Conservation (phyloP, 495 filamentous ascomycete genomes). For the Neurospora sp. region DNA sequence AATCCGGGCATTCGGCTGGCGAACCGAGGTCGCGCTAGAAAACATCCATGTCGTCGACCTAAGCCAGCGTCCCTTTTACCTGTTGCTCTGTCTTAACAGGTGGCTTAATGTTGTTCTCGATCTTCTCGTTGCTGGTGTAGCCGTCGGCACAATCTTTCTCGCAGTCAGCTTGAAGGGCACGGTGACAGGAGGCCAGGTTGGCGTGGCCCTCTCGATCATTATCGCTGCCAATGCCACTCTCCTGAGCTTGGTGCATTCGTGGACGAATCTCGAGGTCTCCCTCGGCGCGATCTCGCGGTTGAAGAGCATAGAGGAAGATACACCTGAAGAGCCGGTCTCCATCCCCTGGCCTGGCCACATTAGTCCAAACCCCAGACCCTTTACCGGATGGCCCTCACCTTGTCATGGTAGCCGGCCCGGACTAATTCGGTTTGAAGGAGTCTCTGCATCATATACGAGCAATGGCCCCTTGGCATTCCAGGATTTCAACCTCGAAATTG, state of each 20-base stretch:
- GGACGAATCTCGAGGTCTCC: conserved; percentile 41
- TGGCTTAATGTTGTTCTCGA: conserved; percentile 38
- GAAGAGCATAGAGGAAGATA: conserved; percentile 26
- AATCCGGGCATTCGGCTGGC: conserved; percentile 40
- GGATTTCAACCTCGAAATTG: conserved; percentile 22
- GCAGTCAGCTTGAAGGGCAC: conserved; percentile 19
- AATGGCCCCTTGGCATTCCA: conserved; percentile 16
- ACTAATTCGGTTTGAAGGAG: conserved; percentile 14
- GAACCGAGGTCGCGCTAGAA: conserved; percentile 8
- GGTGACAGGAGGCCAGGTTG: conserved; percentile 22
- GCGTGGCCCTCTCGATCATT: conserved; percentile 20
- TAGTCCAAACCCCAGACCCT: not conserved
- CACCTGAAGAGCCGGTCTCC: conserved; percentile 5
- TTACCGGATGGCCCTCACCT: not conserved
- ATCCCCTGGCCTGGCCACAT: not conserved
- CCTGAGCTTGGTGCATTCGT: conserved; percentile 24
- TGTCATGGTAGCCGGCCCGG: not conserved
- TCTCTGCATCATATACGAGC: conserved; percentile 27
- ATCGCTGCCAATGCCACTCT: conserved; percentile 24
- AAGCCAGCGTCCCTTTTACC: conserved; percentile 32
- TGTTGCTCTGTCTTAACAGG: conserved; percentile 33
- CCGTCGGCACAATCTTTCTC: conserved; percentile 33
- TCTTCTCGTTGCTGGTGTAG: conserved; percentile 28
- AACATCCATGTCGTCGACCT: conserved; percentile 19
- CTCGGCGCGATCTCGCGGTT: conserved; percentile 42